Base-by-base conservation (phyloP, 306 rosid genomes). In the Elaeagnus macrophylla region DNA sequence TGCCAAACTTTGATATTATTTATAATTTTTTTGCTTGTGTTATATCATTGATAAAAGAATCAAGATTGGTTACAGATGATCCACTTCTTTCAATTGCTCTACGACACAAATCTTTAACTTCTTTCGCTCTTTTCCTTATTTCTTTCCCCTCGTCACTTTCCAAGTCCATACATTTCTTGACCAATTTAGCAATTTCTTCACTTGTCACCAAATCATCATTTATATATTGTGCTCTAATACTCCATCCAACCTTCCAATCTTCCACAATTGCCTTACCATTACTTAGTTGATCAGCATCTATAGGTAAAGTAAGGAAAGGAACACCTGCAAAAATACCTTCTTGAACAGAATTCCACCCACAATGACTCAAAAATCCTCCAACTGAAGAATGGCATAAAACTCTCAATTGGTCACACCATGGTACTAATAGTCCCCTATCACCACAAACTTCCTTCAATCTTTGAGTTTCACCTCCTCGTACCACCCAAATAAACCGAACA, bases 321-420 rank as follows among this genome's bases (percentile, higher is more conserved):
- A 78, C 74, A 3, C 94, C 94, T n/a, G 64, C 64, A 69, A 62
- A 84, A 13, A 76, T 39, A 38, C 68, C 83, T 62, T 84, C 94
- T 7, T 64, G 46, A 2, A 64, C 62, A 0, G 93, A 80, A 66
- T 65, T 83, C 87, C 84, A 83, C 5, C 87, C 93, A 51, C 87
- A 80, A 12, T 84, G 81, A 18, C 72, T 57, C 81, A 80, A 78
- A 50, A 65, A 84, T 3, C 88, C 88, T n/a, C 81, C 82, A 0
- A 78, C 12, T n/a, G 82, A 55, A 57, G 61, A 41, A 50, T 84
- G 94, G 3, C 42, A 66, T 69, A 83, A 52, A 13, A 83, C 82
- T 37, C 40, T 77, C 67, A 83, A 54, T 49, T 83, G 90, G 57
- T 83, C 90, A 74, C 90, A 83, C 81, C 81, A 83, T 1, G 67